Evolutionary conservation across 208 protist genomes (phyloP), one percentile per base, ranked within the genome.

Genomic region (Wallacemonas collosoma): DNA sequence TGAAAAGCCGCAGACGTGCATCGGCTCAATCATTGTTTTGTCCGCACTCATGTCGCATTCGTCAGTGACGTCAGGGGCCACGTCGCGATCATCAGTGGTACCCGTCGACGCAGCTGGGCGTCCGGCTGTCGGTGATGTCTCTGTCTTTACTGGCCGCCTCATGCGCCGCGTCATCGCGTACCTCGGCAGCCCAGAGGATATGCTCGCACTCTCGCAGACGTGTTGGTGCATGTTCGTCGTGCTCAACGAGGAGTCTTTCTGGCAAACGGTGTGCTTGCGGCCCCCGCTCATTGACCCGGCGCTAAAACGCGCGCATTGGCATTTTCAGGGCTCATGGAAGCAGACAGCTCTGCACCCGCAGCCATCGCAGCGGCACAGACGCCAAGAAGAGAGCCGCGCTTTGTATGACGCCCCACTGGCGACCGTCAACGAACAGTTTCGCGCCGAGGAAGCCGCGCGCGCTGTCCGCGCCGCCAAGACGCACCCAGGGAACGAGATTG

Each of bases 271-370:
- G 38, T 81, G 72, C 54, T 57, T 81, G 26, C 41, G 58, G 39
- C 55, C 67, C 0, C 76, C 76, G 8, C 71, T 75, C 69, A 64
- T 77, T 12, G 70, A 83, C 60, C 45, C 60, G 12, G 43, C 60
- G 57, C 51, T 15, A 14, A 85, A 85, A 40, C 41, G 8, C 14
- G 69, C 61, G n/a, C 71, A 51, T 51, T 85, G 82, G 17, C 73
- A 38, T 12, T 82, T 79, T 39, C 75, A 76, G 4, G 72, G 72
- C 12, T 73, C 68, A n/a, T 82, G 76, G 77, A 85, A 82, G 71
- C 60, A 68, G 12, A 85, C 80, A 1, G 67, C 53, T 3, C 35
- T 78, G 67, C 35, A 68, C 40, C 44, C 71, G 35, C 40, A 41
- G 2, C 26, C 26, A 26, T 26, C 26, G 26, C 26, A 26, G 26